A percentile compares a stretch with the other conserved stretches of the same genome.
phyloP scores from a whole-genome alignment of 202 grass and related monocot genomes.

The Panicum virgatum region DNA sequence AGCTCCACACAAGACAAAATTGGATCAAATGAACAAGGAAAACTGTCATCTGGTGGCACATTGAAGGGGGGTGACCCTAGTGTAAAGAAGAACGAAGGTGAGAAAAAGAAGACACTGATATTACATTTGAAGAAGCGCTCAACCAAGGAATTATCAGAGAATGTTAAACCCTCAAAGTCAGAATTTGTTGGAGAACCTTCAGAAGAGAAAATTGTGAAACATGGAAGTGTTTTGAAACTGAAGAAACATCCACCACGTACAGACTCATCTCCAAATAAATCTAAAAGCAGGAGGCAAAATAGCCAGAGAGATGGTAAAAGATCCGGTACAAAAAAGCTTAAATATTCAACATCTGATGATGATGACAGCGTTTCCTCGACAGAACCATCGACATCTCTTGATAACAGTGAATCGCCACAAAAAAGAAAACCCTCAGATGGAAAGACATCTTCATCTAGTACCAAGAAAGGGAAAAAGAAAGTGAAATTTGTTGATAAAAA shows the following conservation, averaged over 20 bases:
- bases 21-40: slow-evolving; percentile 63
- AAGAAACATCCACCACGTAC: slow-evolving; percentile 51
- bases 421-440: slow-evolving; percentile 66
- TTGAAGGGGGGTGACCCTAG: slow-evolving; percentile 38
- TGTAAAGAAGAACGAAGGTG: slow-evolving; percentile 43
- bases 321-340: slow-evolving; percentile 57
- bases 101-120: slow-evolving; percentile 54
- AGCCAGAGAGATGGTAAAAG: slow-evolving; percentile 45
- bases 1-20: slow-evolving; percentile 48
- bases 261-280: slow-evolving; percentile 54
- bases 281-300: slow-evolving; percentile 61
- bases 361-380: slow-evolving; percentile 55
- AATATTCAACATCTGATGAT: slow-evolving; percentile 42
- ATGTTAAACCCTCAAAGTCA: slow-evolving; percentile 46
- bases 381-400: slow-evolving; percentile 59
- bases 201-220: slow-evolving; percentile 67
- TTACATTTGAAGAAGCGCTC: slow-evolving; percentile 51
- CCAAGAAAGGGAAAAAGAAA: slow-evolving; percentile 82
- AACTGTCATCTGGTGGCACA: slow-evolving; percentile 34
- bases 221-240: slow-evolving; percentile 47
- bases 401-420: slow-evolving; percentile 53
- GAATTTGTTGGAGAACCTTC: slow-evolving; percentile 47
- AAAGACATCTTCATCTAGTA: slow-evolving; percentile 50
- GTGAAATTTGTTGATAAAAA: slow-evolving; percentile 67
- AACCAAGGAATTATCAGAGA: slow-evolving; percentile 44